phyloP scores from a whole-genome alignment of 2,329 filamentous ascomycete species.

The Aspergillus aculeatinus region DNA sequence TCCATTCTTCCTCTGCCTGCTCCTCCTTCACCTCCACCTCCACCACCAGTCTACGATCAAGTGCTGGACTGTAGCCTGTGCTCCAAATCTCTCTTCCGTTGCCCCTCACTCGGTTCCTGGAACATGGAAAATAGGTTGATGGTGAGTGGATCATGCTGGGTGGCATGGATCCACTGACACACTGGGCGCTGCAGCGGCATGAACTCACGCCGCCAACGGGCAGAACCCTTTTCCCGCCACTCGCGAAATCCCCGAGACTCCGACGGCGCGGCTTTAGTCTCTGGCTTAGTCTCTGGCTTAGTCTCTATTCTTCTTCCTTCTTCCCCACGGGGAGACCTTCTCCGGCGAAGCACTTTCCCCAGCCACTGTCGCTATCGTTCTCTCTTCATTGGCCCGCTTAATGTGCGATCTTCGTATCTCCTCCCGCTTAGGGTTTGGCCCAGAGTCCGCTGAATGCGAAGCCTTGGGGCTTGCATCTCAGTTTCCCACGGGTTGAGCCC shows the following conservation, averaged over 20 bases:
- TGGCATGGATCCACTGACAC: neutral
- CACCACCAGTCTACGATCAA: too few relatives aligned
- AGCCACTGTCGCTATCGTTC: conserved; percentile 12
- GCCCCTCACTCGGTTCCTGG: neutral
- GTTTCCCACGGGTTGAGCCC: neutral
- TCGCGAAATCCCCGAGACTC: neutral
- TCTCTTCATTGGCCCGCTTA: neutral
- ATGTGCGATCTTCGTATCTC: neutral
- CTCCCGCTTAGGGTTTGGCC: neutral
- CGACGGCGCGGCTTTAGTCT: neutral
- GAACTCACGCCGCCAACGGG: neutral
- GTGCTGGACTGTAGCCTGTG: too few relatives aligned
- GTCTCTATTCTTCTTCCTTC: neutral
- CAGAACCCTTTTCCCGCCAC: conserved; percentile 15
- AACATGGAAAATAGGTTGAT: neutral
- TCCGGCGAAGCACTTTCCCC: conserved; percentile 30
- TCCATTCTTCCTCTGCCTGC: neutral
- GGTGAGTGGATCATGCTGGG: neutral
- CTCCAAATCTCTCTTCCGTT: too few relatives aligned
- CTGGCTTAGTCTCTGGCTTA: neutral
- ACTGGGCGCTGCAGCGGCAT: neutral
- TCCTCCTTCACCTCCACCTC: too few relatives aligned
- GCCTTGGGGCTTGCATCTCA: neutral
- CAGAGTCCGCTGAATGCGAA: neutral
- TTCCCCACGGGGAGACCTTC: conserved; percentile 10